Evolutionary conservation across 2,329 filamentous ascomycete genomes (phyloP).

Genomic region (Ophiostoma sp.): DNA sequence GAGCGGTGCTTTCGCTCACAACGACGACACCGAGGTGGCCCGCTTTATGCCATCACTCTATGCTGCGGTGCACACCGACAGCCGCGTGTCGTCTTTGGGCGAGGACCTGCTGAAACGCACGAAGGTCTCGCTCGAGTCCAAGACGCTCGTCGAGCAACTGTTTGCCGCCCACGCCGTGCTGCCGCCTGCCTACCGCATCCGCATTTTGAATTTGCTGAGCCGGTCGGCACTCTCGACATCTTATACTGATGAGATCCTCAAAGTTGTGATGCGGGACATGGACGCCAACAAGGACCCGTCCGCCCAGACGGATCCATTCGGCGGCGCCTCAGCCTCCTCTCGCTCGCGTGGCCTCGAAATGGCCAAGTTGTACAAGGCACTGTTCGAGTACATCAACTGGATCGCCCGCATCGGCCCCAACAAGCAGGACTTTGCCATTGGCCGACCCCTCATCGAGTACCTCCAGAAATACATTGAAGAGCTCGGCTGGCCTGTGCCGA

Average conservation of each 20-base stretch:
- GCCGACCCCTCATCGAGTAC: slow-evolving; percentile 60
- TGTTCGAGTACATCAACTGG: slow-evolving; percentile 87
- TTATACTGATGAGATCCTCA: slow-evolving; percentile 66
- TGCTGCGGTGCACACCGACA: slow-evolving; percentile 80
- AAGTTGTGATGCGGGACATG: slow-evolving; percentile 68
- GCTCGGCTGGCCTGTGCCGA: slow-evolving; percentile 79
- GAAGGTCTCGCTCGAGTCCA: slow-evolving; percentile 71
- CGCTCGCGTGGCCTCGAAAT: slow-evolving; percentile 66
- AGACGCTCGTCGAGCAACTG: slow-evolving; percentile 61
- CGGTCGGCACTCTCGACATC: slow-evolving; percentile 74
- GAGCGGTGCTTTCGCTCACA: slow-evolving; percentile 70
- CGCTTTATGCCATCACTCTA: slow-evolving; percentile 81
- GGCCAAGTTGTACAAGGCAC: slow-evolving; percentile 74
- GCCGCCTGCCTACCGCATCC: slow-evolving; percentile 72
- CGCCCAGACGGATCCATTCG: slow-evolving; percentile 21
- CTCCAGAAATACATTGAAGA: slow-evolving; percentile 72
- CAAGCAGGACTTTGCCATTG: slow-evolving; percentile 50
- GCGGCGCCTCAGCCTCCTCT: background rate
- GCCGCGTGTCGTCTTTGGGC: slow-evolving; percentile 76
- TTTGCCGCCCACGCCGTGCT: slow-evolving; percentile 73
- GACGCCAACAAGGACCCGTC: slow-evolving; percentile 25
- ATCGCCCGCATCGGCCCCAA: slow-evolving; percentile 71
- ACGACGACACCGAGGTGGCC: slow-evolving; percentile 62
- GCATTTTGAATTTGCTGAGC: slow-evolving; percentile 71
- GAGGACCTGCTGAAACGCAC: slow-evolving; percentile 86